Evolutionary conservation across 768 basidiomycete species (phyloP).

Genomic region (Tricholoma sp.): DNA sequence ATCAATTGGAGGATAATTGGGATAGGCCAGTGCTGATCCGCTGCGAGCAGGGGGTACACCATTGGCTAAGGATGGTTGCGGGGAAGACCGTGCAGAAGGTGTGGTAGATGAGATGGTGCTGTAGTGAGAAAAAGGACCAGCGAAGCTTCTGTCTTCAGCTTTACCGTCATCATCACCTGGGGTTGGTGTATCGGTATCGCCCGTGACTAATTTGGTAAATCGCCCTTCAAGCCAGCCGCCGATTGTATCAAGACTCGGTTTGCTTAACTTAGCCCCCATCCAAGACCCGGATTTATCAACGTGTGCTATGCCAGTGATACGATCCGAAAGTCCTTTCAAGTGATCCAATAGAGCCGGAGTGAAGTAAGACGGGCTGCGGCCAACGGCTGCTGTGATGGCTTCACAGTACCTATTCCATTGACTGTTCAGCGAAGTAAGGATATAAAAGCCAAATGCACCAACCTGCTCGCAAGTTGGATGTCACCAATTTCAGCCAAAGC

Average conservation of each 20-base stretch:
- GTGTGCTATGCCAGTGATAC: conserved; percentile 67
- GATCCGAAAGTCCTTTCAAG: conserved; percentile 73
- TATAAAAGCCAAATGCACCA: conserved; percentile 8
- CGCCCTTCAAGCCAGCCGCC: conserved; percentile 90
- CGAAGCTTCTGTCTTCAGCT: conserved; percentile 35
- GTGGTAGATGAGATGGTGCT: conserved; percentile 84
- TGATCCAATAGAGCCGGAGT: conserved; percentile 65
- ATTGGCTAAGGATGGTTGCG: conserved; percentile 50
- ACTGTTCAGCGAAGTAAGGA: neutral
- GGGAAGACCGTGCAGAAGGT: conserved; percentile 72
- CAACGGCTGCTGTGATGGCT: conserved; percentile 69
- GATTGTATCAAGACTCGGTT: conserved; percentile 88
- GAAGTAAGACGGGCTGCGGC: conserved; percentile 60
- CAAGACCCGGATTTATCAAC: conserved; percentile 78
- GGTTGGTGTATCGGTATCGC: conserved; percentile 63
- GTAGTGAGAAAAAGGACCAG: conserved; percentile 90
- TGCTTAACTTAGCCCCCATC: conserved; percentile 82
- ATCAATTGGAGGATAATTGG: conserved; percentile 51
- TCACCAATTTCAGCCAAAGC: conserved; percentile 81
- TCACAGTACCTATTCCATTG: conserved; percentile 75
- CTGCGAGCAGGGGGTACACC: conserved; percentile 49
- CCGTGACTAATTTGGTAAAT: conserved; percentile 92
- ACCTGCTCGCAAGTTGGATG: conserved; percentile 73
- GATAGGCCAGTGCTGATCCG: conserved; percentile 66
- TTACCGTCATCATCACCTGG: conserved; percentile 33